Evolutionary conservation across 805 yeast species (phyloP).

Genomic region (Candida hungchunana): DNA sequence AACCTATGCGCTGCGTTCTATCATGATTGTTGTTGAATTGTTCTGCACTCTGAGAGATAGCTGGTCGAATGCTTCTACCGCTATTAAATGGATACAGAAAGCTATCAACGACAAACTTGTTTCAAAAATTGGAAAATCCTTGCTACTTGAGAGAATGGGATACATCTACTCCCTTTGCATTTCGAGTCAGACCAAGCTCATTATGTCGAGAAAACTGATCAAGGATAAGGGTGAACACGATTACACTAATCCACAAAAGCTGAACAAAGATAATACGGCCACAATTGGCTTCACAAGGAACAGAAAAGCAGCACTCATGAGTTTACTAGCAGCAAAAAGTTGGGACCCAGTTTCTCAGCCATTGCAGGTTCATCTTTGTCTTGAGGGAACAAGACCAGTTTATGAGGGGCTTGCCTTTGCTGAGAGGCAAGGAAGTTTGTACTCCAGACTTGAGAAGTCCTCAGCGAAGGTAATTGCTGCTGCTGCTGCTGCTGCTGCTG

Average conservation of each 20-base stretch:
- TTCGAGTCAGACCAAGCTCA: slow-evolving; percentile 33
- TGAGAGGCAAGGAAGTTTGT: slow-evolving; percentile 21
- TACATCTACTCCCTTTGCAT: slow-evolving; percentile 46
- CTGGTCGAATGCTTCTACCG: slow-evolving; percentile 39
- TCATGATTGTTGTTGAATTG: slow-evolving; percentile 67
- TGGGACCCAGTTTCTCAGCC: slow-evolving; percentile 42
- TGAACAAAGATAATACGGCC: slow-evolving; percentile 33
- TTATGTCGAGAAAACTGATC: slow-evolving; percentile 25
- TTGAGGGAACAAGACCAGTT: slow-evolving; percentile 27
- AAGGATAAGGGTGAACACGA: slow-evolving; percentile 11
- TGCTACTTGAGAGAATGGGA: slow-evolving; percentile 50
- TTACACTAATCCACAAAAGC: slow-evolving; percentile 31
- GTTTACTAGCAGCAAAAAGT: slow-evolving; percentile 66
- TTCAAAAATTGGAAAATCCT: slow-evolving; percentile 43
- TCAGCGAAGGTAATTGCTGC: background rate
- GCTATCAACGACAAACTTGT: slow-evolving; percentile 43
- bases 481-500: background rate
- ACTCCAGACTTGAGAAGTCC: slow-evolving; percentile 6
- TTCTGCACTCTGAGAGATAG: slow-evolving; percentile 41
- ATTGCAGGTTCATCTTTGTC: slow-evolving; percentile 28
- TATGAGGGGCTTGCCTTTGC: slow-evolving; percentile 26
- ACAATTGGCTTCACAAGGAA: slow-evolving; percentile 53
- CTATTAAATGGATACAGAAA: slow-evolving; percentile 40
- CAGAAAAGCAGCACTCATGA: slow-evolving; percentile 78
- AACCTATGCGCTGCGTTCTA: slow-evolving; percentile 65